Percentiles rank a stretch among this genome's conserved stretches.
Evolutionary conservation across 2,329 filamentous ascomycete genomes (phyloP).

Genomic region (Aureobasidium subglaciale): DNA sequence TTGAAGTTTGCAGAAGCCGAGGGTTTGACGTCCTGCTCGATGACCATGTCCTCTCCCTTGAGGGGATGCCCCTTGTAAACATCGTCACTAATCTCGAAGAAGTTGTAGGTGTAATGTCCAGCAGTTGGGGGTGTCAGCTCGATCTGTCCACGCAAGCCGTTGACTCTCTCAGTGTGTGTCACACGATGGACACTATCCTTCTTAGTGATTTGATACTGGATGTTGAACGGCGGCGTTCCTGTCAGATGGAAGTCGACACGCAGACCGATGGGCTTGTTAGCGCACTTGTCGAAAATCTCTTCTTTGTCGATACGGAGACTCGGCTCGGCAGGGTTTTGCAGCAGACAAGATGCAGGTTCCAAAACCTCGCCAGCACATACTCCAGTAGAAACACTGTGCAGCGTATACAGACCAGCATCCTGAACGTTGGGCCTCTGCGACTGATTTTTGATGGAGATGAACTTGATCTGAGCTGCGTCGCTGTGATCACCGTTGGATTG

Average conservation of each 20-base stretch:
- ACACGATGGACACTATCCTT: constrained; percentile 44
- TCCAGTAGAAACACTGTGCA: constrained; percentile 71
- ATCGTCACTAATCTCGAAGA: constrained; percentile 70
- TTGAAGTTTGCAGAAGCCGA: constrained; percentile 72
- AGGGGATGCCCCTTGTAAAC: constrained; percentile 67
- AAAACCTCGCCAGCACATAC: constrained; percentile 82
- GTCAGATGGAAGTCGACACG: constrained; percentile 83
- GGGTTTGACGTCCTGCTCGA: constrained; percentile 90
- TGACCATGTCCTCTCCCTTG: constrained; percentile 51
- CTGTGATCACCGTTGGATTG: constrained; percentile 64
- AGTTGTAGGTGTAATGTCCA: constrained; percentile 80
- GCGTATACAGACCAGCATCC: constrained; percentile 76
- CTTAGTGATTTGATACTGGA: constrained; percentile 67
- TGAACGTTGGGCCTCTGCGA: constrained; percentile 61
- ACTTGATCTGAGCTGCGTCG: constrained; percentile 50
- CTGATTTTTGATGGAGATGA: constrained; percentile 54
- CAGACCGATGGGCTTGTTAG: constrained; percentile 85
- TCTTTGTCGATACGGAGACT: constrained; percentile 66
- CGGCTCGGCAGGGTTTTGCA: constrained; percentile 87
- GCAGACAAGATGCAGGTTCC: constrained; percentile 86
- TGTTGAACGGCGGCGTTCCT: constrained; percentile 83
- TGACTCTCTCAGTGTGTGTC: constrained; percentile 47
- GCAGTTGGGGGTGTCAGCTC: constrained; percentile 75
- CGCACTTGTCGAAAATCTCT: constrained; percentile 89
- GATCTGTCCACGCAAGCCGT: constrained; percentile 73